Base-by-base conservation (phyloP, 78 protist species). In the Tieghemostelium lacteum region DNA sequence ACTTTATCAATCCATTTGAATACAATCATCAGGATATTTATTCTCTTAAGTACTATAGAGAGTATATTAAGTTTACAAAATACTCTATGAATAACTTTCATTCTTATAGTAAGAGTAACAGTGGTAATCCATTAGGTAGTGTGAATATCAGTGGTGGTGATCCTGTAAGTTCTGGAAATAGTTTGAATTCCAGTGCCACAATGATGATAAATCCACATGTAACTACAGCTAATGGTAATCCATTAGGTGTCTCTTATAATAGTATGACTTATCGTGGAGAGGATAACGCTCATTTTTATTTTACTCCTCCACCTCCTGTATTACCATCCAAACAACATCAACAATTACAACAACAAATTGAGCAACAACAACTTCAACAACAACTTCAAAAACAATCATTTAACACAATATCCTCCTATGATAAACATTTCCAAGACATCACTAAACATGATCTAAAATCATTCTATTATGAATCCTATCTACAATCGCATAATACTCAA, bases 381-480 rank as follows among this genome's bases (percentile, higher is more conserved):
- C 6, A 62, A 8, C 4, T 62, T 62, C 37, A 26, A 24, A 62
- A 5, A 24, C 69, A 62, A 62, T 29, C 69, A 17, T 6, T 62
- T 33, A 17, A 29, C 39, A 29, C 39, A 26, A 8, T 5, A 62
- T 6, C 69, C 14, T 31, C 31, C 7, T 3, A 7, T 17, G 39
- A 62, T 62, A 62, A 62, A 52, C 37, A 71, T 2, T 71, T 55
- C 34, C 45, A 72, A 20, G 75, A 65, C 2, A 29, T 36, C 22
- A 77, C 87, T 0, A 77, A 77, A 52, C 62, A 77, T 14, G 87
- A 77, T 4, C 54, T 77, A 12, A 63, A 63, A 50, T 58, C 52
- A 29, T 63, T 36, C 33, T 77, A 54, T 54, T 77, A 77, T 37
- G 52, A 77, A 50, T 77, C 87, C 2, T 77, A 65, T 65, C 26